A percentile compares a stretch with the other conserved stretches of the same genome.
Conservation (phyloP, 345 rosid species). For the Gossypium bickii region DNA sequence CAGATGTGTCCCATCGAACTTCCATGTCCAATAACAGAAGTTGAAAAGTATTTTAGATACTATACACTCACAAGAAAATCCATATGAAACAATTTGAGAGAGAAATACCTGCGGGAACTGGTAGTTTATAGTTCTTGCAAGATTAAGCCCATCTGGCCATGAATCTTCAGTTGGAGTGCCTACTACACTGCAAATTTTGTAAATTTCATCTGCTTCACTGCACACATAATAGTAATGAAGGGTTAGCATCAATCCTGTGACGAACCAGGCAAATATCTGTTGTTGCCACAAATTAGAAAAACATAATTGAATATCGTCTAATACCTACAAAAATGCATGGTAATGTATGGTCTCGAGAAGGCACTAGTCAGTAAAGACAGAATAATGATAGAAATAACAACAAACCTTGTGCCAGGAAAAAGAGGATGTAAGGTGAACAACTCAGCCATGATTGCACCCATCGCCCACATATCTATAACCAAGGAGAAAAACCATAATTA, state of each 20-base stretch:
- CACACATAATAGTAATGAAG: constrained; percentile 14
- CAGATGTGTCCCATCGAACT: constrained; percentile 14
- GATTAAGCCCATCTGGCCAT: constrained; percentile 82
- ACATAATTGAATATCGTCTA: neutral
- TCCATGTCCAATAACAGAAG: neutral
- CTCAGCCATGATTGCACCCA: constrained; percentile 98
- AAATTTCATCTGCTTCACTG: constrained; percentile 96
- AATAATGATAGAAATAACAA: neutral
- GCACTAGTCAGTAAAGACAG: neutral
- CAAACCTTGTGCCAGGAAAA: constrained; percentile 83
- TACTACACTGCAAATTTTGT: constrained; percentile 83
- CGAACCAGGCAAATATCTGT: neutral
- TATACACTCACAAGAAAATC: neutral
- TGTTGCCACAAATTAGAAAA: neutral
- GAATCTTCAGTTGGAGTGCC: constrained; percentile 76
- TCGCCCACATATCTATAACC: constrained; percentile 87
- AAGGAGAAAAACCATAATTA: neutral
- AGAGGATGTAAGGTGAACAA: constrained; percentile 74
- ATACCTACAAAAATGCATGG: neutral
- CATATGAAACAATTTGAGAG: neutral
- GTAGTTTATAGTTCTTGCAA: constrained; percentile 71
- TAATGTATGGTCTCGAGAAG: neutral
- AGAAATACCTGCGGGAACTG: constrained; percentile 62
- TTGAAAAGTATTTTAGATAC: neutral
- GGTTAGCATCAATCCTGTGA: neutral